phyloP scores from a whole-genome alignment of 2,329 filamentous ascomycete genomes.

The Fusarium aywerte region DNA sequence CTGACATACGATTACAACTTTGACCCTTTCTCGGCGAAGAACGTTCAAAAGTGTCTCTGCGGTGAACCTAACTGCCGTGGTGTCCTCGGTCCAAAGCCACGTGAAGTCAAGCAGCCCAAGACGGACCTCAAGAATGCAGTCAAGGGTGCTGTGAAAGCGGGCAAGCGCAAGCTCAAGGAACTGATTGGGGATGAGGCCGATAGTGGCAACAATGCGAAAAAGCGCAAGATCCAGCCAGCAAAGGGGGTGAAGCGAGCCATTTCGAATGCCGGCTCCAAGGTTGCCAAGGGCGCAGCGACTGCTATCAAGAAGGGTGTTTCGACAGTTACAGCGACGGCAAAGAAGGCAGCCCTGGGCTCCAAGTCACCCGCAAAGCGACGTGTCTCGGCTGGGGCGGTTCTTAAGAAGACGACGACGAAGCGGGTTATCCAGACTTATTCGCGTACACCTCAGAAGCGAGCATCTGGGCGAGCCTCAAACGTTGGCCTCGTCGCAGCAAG shows the following conservation, averaged over 20 bases:
- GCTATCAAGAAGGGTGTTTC: conserved; percentile 53
- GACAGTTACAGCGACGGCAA: conserved; percentile 46
- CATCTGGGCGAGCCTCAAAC: conserved; percentile 34
- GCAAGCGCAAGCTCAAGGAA: conserved; percentile 68
- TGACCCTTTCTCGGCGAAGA: conserved; percentile 75
- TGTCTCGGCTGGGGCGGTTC: conserved; percentile 40
- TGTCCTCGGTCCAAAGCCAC: conserved; percentile 70
- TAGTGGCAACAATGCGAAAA: conserved; percentile 60
- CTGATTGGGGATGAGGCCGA: conserved; percentile 57
- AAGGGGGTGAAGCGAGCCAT: conserved; percentile 52
- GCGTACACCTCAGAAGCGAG: conserved; percentile 42
- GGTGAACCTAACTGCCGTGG: conserved; percentile 72
- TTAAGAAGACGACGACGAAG: conserved; percentile 48
- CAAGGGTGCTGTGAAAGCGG: conserved; percentile 57
- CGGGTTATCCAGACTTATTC: conserved; percentile 48
- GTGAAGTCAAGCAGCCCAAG: conserved; percentile 64
- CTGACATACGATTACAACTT: conserved; percentile 92
- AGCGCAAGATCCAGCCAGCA: conserved; percentile 53
- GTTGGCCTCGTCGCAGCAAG: conserved; percentile 32
- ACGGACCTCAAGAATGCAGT: conserved; percentile 54
- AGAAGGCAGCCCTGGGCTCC: conserved; percentile 42
- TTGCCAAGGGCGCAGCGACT: conserved; percentile 52
- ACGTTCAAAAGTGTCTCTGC: conserved; percentile 74
- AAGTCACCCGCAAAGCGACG: conserved; percentile 46
- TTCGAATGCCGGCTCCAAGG: conserved; percentile 51